Base-by-base conservation (phyloP, 805 yeast genomes). In the Metschnikowia matae region DNA sequence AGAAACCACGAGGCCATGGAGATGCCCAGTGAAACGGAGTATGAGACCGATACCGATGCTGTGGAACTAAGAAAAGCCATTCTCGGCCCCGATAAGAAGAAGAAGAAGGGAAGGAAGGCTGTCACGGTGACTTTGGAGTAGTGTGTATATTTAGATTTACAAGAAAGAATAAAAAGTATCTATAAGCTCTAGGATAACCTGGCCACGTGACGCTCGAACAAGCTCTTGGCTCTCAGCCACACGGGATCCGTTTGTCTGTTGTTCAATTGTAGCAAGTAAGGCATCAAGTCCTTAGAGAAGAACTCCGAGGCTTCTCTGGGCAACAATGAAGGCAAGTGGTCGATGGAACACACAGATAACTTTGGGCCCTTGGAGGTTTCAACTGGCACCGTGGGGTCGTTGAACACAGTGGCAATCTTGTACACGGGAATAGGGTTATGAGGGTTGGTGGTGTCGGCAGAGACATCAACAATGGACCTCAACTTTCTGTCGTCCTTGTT, bases 391-490 rank as follows among this genome's bases (percentile, higher is more conserved):
- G 97, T 91, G 57, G 99, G 99, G 61, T 89, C 81, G 57, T 81
- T 80, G 77, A 94, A 94, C 6, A 85, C 90, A 29, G 99, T 92
- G 50, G 96, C 96, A 58, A 89, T 77, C 21, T 82, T 75, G 71
- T 94, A 95, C 48, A 94, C 92, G 54, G 99, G 99, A 52, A 94
- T 81, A 51, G 99, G 99, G 75, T 94, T 94, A 77, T 90, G 92
- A 54, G 97, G 97, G 71, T 94, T 94, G 49, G 99, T 94, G 44
- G 98, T 94, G 73, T 94, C 99, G 50, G 99, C 99, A 47, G 96
- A 88, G 51, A 94, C 99, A 69, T 94, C 99, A 48, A 94, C 97
- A 54, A 94, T 89, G 15, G 95, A 89, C 70, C 92, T 82, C 65
- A 94, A 80, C 57, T 79, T 85, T 82, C 99, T 89, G 56, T 75